phyloP scores from a whole-genome alignment of 805 yeast genomes.

The Metschnikowia aberdeeniae region DNA sequence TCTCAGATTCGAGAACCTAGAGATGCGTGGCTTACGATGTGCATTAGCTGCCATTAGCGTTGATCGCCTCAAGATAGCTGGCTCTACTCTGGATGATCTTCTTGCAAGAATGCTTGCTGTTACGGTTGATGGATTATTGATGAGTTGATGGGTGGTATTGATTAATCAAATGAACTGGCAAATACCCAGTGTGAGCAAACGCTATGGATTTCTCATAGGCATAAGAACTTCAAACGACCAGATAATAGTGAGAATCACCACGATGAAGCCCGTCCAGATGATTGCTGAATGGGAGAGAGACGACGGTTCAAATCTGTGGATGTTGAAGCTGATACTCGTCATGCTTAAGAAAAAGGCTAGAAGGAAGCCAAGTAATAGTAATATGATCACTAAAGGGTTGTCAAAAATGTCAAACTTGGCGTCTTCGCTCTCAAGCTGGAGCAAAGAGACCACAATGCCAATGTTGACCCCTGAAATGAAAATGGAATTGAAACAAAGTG shows the following conservation, averaged over 20 bases:
- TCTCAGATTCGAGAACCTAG: slow-evolving; percentile 9
- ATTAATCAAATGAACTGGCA: neutral
- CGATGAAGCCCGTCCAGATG: slow-evolving; percentile 24
- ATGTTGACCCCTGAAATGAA: slow-evolving; percentile 38
- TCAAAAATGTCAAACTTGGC: slow-evolving; percentile 25
- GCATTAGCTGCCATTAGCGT: slow-evolving; percentile 2
- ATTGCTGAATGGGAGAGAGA: slow-evolving; percentile 24
- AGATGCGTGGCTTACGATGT: slow-evolving; percentile 4
- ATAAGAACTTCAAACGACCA: slow-evolving; percentile 14
- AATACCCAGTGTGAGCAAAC: neutral
- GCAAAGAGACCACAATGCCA: slow-evolving; percentile 35
- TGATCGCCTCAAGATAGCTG: neutral
- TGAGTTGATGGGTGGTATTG: neutral
- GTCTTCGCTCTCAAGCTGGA: slow-evolving; percentile 20
- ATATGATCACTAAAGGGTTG: slow-evolving; percentile 30
- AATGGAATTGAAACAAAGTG: slow-evolving; percentile 30
- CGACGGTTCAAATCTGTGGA: slow-evolving; percentile 27
- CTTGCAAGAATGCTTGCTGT: neutral
- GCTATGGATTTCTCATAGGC: neutral
- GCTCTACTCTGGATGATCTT: neutral
- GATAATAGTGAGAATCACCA: slow-evolving; percentile 21
- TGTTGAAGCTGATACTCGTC: slow-evolving; percentile 32
- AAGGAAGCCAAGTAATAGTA: slow-evolving; percentile 29
- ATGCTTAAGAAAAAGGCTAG: slow-evolving; percentile 32
- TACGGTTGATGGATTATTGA: neutral